Evolutionary conservation across 345 rosid genomes (phyloP).

Genomic region (Citrus sinensis): DVS_A1.0 CM039163.1:32924001-32924500

Average conservation of each 20-base stretch:
- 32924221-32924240: constrained; percentile 59
- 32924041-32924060: constrained; percentile 87
- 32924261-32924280: constrained; percentile 23
- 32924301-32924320: constrained; percentile 35
- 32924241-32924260: constrained; percentile 42
- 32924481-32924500: constrained; percentile 93
- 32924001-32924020: constrained; percentile 82
- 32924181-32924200: constrained; percentile 59
- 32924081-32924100: constrained; percentile 75
- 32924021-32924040: constrained; percentile 85
- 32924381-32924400: constrained; percentile 54
- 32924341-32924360: constrained; percentile 26
- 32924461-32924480: constrained; percentile 69
- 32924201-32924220: constrained; percentile 70
- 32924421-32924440: constrained; percentile 54
- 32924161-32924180: constrained; percentile 65
- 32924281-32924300: constrained; percentile 18
- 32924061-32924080: constrained; percentile 62
- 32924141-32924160: constrained; percentile 70
- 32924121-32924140: constrained; percentile 76
- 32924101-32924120: constrained; percentile 71
- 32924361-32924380: constrained; percentile 39
- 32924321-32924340: constrained; percentile 37
- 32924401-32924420: constrained; percentile 50
- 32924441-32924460: constrained; percentile 69